Conservation (phyloP, 1,139 yeast genomes). For the Blastobotrys niveus region DNA sequence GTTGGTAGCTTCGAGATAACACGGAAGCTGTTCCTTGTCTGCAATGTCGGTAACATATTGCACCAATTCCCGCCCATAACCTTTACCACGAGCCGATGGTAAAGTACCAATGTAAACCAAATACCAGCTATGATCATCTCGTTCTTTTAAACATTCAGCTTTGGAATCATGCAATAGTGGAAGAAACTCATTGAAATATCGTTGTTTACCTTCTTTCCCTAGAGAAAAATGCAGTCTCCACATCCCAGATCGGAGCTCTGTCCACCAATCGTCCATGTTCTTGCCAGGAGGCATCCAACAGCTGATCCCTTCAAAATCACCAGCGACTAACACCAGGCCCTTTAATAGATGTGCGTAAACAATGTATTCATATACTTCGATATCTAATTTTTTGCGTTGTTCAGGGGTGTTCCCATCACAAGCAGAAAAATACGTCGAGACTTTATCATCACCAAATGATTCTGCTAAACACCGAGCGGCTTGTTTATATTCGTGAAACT, state of each 20-base stretch:
- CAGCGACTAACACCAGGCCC: conserved; percentile 51
- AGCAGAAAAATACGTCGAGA: conserved; percentile 46
- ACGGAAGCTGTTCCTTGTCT: conserved; percentile 41
- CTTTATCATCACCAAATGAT: conserved; percentile 49
- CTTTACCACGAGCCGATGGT: conserved; percentile 59
- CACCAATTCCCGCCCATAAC: conserved; percentile 54
- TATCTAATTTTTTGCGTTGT: conserved; percentile 40
- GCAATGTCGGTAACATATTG: conserved; percentile 51
- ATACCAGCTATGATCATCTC: conserved; percentile 45
- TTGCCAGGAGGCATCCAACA: conserved; percentile 59
- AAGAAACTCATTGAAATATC: conserved; percentile 53
- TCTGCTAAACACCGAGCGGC: conserved; percentile 51
- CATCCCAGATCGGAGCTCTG: conserved; percentile 54
- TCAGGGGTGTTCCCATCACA: conserved; percentile 38
- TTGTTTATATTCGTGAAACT: conserved; percentile 43
- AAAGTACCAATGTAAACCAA: conserved; percentile 59
- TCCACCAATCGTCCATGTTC: conserved; percentile 41
- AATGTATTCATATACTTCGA: conserved; percentile 50
- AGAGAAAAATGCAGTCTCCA: conserved; percentile 45
- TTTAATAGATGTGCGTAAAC: conserved; percentile 51
- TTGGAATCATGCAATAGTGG: conserved; percentile 51
- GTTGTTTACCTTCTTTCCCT: conserved; percentile 49
- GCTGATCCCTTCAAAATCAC: conserved; percentile 56
- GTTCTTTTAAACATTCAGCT: conserved; percentile 29
- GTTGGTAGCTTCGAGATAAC: conserved; percentile 59